Evolutionary conservation across 2,329 filamentous ascomycete genomes (phyloP).

Genomic region (Cercospora sp.): DNA sequence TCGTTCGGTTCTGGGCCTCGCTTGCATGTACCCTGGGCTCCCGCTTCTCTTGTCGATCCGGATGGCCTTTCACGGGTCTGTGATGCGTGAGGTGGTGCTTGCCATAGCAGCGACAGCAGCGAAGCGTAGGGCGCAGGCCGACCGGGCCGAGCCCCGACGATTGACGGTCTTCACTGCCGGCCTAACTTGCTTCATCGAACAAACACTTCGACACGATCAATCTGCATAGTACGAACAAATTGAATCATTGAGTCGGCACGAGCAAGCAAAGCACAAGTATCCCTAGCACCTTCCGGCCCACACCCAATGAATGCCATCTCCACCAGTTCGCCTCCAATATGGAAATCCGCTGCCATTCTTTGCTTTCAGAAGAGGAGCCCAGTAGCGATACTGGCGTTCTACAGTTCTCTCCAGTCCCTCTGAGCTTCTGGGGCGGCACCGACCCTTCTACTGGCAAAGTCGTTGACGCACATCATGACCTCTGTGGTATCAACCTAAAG

Average conservation of each 20-base stretch:
- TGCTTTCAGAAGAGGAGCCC: neutral
- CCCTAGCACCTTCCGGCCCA: neutral
- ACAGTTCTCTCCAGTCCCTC: conserved; percentile 14
- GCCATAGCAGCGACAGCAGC: too few species aligned
- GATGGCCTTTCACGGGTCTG: neutral
- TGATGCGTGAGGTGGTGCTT: too few species aligned
- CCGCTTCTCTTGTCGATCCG: neutral
- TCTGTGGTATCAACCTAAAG: conserved; percentile 40
- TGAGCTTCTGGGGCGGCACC: conserved; percentile 53
- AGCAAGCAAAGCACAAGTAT: neutral
- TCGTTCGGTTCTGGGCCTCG: neutral
- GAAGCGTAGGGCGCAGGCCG: neutral
- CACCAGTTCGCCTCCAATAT: neutral
- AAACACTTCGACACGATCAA: neutral
- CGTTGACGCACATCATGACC: conserved; percentile 48
- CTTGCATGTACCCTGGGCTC: neutral
- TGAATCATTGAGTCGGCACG: neutral
- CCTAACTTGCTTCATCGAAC: neutral
- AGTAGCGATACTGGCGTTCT: neutral
- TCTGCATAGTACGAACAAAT: neutral
- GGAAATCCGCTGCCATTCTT: neutral
- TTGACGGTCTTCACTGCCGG: neutral
- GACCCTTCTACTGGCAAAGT: conserved; percentile 44
- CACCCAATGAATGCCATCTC: neutral
- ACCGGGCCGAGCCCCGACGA: neutral